phyloP scores from a whole-genome alignment of 164 flowering plant species.

The Euptelea pleiosperma region DNA sequence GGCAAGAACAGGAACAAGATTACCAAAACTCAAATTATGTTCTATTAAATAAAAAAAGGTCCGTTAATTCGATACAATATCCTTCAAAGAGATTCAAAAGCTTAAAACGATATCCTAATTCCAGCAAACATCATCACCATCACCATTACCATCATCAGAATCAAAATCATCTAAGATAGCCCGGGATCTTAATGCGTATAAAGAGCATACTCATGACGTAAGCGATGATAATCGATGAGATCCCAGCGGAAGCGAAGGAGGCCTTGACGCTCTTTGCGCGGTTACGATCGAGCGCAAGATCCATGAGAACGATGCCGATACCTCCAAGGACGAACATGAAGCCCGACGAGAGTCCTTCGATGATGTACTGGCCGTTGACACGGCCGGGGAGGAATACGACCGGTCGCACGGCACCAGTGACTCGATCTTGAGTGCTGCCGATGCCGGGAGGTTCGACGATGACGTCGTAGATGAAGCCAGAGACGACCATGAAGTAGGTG shows the following conservation, averaged over 20 bases:
- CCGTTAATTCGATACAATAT: background rate
- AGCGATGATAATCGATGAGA: slow-evolving; percentile 57
- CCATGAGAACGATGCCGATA: slow-evolving; percentile 72
- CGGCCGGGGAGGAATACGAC: slow-evolving; percentile 89
- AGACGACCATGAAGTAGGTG: slow-evolving; percentile 93
- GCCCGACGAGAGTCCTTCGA: slow-evolving; percentile 93
- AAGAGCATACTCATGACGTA: slow-evolving; percentile 96
- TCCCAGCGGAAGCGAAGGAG: slow-evolving; percentile 67
- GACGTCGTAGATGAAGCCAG: slow-evolving; percentile 94
- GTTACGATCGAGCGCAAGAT: slow-evolving; percentile 71
- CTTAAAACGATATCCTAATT: background rate
- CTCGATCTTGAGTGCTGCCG: slow-evolving; percentile 81
- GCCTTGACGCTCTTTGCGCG: slow-evolving; percentile 63
- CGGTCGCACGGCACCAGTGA: slow-evolving; percentile 76
- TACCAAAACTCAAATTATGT: background rate
- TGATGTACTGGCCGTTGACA: slow-evolving; percentile 98
- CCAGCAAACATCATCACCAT: background rate
- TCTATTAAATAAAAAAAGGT: background rate
- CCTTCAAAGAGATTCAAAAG: background rate
- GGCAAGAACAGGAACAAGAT: too few relatives aligned
- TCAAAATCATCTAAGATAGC: slow-evolving; percentile 46
- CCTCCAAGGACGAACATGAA: slow-evolving; percentile 99
- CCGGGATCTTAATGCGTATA: slow-evolving; percentile 91
- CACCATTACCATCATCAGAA: background rate
- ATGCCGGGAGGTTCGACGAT: slow-evolving; percentile 99